These are phyloP conservation scores for Calendula officinalis DNA, from an alignment of 129 eudicot genomes.

Conservation along the genomic window DNA sequence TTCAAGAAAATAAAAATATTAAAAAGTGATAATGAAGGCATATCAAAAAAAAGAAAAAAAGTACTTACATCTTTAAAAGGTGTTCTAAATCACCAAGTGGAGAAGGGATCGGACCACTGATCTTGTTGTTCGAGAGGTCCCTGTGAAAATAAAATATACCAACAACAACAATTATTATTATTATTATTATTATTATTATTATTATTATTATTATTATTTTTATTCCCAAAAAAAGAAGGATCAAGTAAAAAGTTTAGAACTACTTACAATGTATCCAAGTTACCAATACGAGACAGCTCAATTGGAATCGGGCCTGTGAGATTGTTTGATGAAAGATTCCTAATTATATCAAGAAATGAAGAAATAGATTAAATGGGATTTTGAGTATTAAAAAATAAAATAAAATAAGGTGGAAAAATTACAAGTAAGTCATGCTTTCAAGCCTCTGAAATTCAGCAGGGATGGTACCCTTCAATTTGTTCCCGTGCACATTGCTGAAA, in stretches of 20 bases:
- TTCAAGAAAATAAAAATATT: neutral
- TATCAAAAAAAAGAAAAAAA: neutral
- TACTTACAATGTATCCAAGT: slow-evolving; percentile 91
- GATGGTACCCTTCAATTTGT: slow-evolving; percentile 78
- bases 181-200: neutral
- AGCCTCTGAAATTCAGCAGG: slow-evolving; percentile 77
- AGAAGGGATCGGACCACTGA: slow-evolving; percentile 81
- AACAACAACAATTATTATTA: neutral
- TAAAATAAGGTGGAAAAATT: slow-evolving; percentile 42
- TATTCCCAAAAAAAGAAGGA: neutral
- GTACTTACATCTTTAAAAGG: slow-evolving; percentile 80
- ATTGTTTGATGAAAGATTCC: slow-evolving; percentile 88
- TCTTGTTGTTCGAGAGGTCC: slow-evolving; percentile 81
- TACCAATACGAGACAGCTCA: slow-evolving; percentile 88
- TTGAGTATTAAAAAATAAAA: neutral
- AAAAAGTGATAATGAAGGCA: neutral
- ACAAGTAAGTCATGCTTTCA: slow-evolving; percentile 99
- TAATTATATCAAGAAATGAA: slow-evolving; percentile 18
- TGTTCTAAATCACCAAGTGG: slow-evolving; percentile 98
- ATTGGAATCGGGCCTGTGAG: slow-evolving; percentile 85
- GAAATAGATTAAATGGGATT: neutral
- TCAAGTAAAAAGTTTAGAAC: neutral
- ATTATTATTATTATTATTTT: neutral
- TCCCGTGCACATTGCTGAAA: slow-evolving; percentile 78
- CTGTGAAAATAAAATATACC: slow-evolving; percentile 29